Evolutionary conservation across 495 filamentous ascomycete genomes (phyloP).

Genomic region (Bombardia bombarda): DNA sequence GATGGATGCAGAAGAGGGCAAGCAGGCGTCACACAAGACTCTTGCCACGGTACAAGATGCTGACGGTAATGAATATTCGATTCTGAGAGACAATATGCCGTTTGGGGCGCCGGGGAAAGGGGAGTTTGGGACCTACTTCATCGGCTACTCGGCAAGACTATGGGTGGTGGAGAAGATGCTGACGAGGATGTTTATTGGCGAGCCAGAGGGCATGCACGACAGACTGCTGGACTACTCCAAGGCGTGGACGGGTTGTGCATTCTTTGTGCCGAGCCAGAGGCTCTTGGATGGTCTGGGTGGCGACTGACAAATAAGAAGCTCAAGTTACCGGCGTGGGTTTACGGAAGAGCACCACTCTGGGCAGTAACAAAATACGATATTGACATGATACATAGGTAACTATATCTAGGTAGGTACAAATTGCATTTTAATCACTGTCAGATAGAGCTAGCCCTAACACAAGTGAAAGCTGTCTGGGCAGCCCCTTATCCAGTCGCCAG

Average conservation of each 20-base stretch:
- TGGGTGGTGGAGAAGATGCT: constrained; percentile 4
- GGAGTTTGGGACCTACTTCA: constrained; percentile 2
- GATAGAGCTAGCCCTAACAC: no score
- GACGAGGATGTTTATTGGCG: constrained; percentile 1
- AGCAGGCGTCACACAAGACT: constrained; percentile 1
- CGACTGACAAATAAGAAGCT: no score
- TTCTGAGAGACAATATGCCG: constrained; percentile 2
- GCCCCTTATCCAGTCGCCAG: neutral
- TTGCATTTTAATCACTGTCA: no score
- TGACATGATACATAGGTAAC: no score
- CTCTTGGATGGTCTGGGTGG: neutral
- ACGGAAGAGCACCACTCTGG: no score
- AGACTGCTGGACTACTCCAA: constrained; percentile 1
- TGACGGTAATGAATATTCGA: constrained; percentile 1
- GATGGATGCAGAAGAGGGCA: neutral
- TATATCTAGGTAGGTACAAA: no score
- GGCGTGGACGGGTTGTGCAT: neutral
- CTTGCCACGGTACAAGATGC: neutral
- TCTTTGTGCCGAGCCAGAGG: constrained; percentile 2
- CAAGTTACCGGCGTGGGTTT: no score
- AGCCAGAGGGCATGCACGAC: constrained; percentile 1
- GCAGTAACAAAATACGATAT: no score
- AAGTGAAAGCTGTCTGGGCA: no score
- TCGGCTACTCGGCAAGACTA: neutral
- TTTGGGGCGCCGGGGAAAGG: constrained; percentile 1